Base-by-base conservation (phyloP, 805 yeast genomes). In the Naumovozyma dairenensis region DNA sequence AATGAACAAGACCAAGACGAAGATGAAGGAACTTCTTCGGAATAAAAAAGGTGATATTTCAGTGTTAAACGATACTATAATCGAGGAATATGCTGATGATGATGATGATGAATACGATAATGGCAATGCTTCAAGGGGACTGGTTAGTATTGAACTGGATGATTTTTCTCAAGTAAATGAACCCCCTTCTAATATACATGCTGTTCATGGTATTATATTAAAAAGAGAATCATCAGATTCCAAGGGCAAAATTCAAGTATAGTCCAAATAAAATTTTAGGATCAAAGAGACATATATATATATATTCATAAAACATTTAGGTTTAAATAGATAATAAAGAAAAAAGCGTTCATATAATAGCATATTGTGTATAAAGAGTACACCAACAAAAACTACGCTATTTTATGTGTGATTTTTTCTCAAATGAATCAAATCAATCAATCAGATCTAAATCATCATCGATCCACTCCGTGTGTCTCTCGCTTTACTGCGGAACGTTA, bases 161-260 rank as follows among this genome's bases (percentile, higher is more conserved):
- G n/a, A n/a, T n/a, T n/a, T n/a, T n/a, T n/a, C n/a, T n/a, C n/a
- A n/a, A n/a, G n/a, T n/a, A n/a, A n/a, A n/a, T n/a, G n/a, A n/a
- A n/a, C n/a, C n/a, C n/a, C n/a, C 36, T 3, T 29, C 33, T 4
- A 30, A 24, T 21, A 30, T 37, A 4, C 41, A 37, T 32, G 32
- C 41, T 3, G 28, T 37, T 20, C 41, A 37, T 28, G 41, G 41
- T 16, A 27, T 37, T n/a, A 25, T 31, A 12, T 16, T 37, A 12
- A 16, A 30, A 12, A 37, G 25, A 16, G 31, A 4, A 13, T 27
- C 8, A 19, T 10, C 17, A 21, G 25, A 7, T 7, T 5, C 13
- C n/a, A n/a, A n/a, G n/a, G 26, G 26, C n/a, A 14, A 12, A 7
- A 24, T 24, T 24, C 6, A 7, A 24, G 13, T 24, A 12, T 24